Evolutionary conservation across 1,284 basidiomycete genomes (phyloP).

Genomic region (Cerrena zonata): DNA sequence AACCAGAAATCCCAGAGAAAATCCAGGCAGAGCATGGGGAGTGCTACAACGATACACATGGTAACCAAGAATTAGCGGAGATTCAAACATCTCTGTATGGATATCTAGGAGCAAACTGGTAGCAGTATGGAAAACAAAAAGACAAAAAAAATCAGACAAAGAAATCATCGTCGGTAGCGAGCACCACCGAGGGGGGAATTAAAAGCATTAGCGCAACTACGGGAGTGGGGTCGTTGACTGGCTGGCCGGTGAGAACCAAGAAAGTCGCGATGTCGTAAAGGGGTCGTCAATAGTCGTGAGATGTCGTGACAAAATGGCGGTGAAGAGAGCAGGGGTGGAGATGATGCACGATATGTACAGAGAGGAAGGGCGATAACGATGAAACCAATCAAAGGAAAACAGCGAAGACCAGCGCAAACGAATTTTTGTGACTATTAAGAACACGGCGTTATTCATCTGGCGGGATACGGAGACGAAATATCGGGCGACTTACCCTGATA

Average conservation of each 20-base stretch:
- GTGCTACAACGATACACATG: background rate
- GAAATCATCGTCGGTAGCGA: background rate
- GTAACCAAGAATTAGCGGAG: background rate
- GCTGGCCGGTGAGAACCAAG: background rate
- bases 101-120: background rate
- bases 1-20: background rate
- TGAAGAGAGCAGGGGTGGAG: background rate
- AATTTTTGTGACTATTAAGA: too few relatives aligned
- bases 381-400: too few relatives aligned
- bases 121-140: too few relatives aligned
- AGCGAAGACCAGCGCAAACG: background rate
- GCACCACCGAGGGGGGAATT: background rate
- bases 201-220: background rate
- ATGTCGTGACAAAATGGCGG: conserved; percentile 4
- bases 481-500: background rate
- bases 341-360: too few relatives aligned
- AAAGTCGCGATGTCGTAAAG: conserved; percentile 4
- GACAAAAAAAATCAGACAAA: too few relatives aligned
- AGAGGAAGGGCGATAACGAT: background rate
- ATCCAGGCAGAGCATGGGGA: background rate
- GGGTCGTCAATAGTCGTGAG: conserved; percentile 7
- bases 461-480: background rate
- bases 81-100: background rate
- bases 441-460: too few relatives aligned
- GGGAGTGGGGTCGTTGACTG: conserved; percentile 3